Conservation (phyloP, 2,329 filamentous ascomycete species). For the Myriosclerotinia curreyana region DNA sequence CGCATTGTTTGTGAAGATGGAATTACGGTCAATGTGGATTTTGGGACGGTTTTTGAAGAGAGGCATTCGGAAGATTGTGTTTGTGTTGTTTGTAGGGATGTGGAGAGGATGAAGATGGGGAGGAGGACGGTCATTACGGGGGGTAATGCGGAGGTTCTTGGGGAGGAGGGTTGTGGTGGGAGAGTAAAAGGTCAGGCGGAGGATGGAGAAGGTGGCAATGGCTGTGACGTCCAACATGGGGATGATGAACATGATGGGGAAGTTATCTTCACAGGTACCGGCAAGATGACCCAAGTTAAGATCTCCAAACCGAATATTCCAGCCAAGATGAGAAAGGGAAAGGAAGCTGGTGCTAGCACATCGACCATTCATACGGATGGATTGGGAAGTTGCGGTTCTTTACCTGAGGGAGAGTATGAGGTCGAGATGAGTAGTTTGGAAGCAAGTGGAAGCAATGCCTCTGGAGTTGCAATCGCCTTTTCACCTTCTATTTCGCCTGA, state of each 20-base stretch:
- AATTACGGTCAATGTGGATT: constrained; percentile 14
- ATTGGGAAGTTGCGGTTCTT: background rate
- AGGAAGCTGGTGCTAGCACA: background rate
- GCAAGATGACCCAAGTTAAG: background rate
- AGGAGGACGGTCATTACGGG: background rate
- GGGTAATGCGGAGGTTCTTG: background rate
- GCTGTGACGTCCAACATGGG: background rate
- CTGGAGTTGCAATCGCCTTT: background rate
- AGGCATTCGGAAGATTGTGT: background rate
- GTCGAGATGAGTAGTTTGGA: background rate
- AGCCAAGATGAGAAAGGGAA: background rate
- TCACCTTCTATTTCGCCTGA: no score
- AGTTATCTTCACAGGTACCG: background rate
- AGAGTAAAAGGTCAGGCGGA: background rate
- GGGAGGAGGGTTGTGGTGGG: background rate
- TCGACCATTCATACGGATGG: background rate
- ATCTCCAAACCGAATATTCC: background rate
- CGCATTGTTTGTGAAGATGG: background rate
- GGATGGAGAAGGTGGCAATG: background rate
- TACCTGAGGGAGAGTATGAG: background rate
- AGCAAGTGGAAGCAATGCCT: background rate
- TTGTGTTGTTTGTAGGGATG: constrained; percentile 2
- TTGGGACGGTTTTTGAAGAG: background rate
- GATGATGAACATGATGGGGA: background rate
- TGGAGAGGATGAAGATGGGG: background rate